A percentile compares a stretch with the other conserved stretches of the same genome.
These are phyloP conservation scores for Chlorella sp. DNA, from an alignment of 139 green algal species.

Conservation along the genomic window DNA sequence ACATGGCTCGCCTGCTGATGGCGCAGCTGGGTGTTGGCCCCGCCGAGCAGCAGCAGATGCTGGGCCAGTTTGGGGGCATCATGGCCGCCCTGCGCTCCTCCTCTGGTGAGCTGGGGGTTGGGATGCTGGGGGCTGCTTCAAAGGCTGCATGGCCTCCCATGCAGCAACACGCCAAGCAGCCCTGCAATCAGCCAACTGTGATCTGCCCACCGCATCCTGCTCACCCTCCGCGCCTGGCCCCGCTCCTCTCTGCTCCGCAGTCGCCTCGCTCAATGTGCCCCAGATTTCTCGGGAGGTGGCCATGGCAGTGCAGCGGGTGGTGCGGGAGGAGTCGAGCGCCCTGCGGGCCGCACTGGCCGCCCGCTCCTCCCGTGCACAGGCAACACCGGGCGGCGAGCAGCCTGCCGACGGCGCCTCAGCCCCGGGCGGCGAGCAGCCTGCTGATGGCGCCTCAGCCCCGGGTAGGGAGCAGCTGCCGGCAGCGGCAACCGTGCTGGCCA, in stretches of 20 bases:
- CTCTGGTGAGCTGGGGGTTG: slow-evolving; percentile 1
- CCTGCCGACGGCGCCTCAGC: background rate
- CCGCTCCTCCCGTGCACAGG: background rate
- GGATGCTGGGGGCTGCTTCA: background rate
- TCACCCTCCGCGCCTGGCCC: background rate
- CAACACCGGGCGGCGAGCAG: background rate
- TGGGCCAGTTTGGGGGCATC: slow-evolving; percentile 19
- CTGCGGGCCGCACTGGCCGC: background rate
- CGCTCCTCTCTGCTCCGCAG: background rate
- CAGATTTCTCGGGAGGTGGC: background rate
- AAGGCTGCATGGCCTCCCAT: background rate
- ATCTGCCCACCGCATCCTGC: background rate
- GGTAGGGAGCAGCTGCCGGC: background rate
- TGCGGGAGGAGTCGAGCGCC: background rate
- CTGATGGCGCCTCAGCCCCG: background rate
- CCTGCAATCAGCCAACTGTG: background rate
- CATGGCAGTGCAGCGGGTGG: background rate
- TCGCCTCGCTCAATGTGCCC: slow-evolving; percentile 13
- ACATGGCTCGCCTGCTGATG: slow-evolving; percentile 15
- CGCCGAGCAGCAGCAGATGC: slow-evolving; percentile 20
- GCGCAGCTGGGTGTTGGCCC: slow-evolving; percentile 14
- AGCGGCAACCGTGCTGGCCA: background rate
- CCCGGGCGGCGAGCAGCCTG: background rate
- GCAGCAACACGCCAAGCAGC: background rate
- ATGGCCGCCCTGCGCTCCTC: slow-evolving; percentile 25